Evolutionary conservation across 768 basidiomycete genomes (phyloP).

Genomic region (Lactarius sanguifluus): DNA sequence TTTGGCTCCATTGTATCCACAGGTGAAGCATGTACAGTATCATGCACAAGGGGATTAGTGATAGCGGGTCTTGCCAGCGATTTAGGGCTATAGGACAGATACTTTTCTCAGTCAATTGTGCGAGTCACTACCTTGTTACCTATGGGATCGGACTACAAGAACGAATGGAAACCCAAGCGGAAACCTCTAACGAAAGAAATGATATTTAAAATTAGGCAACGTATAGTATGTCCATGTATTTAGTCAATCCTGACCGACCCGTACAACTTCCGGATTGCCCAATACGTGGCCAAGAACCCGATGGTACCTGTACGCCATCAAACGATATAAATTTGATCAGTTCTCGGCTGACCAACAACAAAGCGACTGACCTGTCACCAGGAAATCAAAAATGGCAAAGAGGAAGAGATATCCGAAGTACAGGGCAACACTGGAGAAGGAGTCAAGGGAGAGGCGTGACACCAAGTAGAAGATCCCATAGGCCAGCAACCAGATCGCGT

Average conservation of each 20-base stretch:
- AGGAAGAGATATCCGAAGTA: conserved; percentile 91
- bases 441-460: conserved; percentile 81
- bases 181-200: neutral
- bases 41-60: too few species aligned
- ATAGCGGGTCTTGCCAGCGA: too few species aligned
- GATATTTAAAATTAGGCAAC: neutral
- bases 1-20: too few species aligned
- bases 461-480: conserved; percentile 91
- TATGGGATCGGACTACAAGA: too few species aligned
- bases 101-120: neutral
- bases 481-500: conserved; percentile 84
- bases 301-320: conserved; percentile 62
- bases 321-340: neutral
- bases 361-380: conserved; percentile 68
- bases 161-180: neutral
- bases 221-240: conserved; percentile 1
- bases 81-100: too few species aligned
- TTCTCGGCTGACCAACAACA: conserved; percentile 3
- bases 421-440: conserved; percentile 68
- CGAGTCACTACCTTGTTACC: neutral
- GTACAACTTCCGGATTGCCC: conserved; percentile 86
- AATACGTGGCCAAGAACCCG: conserved; percentile 88
- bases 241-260: conserved; percentile 76
- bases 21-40: too few species aligned
- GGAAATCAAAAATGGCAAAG: conserved; percentile 77